A percentile compares a stretch with the other conserved stretches of the same genome.
phyloP scores from a whole-genome alignment of 805 yeast species.

The Metschnikowia colocasiae region DNA sequence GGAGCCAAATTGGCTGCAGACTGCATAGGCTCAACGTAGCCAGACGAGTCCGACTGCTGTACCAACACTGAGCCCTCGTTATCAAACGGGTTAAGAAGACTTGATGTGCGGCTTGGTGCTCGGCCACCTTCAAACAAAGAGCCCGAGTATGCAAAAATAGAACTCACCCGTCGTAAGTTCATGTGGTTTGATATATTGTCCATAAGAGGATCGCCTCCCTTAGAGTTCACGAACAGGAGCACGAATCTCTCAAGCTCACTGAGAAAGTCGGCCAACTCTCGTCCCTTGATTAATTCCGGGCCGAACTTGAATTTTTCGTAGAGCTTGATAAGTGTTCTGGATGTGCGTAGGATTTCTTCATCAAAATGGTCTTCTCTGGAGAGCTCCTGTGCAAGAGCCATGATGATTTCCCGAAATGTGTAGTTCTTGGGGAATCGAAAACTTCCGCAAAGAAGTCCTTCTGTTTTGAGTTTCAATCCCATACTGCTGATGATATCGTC shows the following conservation, averaged over 20 bases:
- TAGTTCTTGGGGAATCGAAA: slow-evolving; percentile 35
- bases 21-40: neutral
- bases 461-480: slow-evolving; percentile 54
- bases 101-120: slow-evolving; percentile 4
- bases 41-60: neutral
- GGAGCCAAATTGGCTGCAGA: neutral
- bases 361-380: slow-evolving; percentile 10
- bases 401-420: slow-evolving; percentile 41
- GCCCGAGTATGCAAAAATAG: slow-evolving; percentile 8
- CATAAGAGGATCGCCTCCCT: slow-evolving; percentile 7
- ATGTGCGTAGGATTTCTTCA: slow-evolving; percentile 14
- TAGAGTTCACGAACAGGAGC: slow-evolving; percentile 6
- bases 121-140: slow-evolving; percentile 1
- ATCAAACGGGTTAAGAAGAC: slow-evolving; percentile 12
- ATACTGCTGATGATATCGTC: slow-evolving; percentile 59
- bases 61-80: slow-evolving; percentile 1
- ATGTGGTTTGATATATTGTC: neutral
- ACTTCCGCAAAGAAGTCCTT: slow-evolving; percentile 37
- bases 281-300: slow-evolving; percentile 54
- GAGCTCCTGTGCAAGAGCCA: slow-evolving; percentile 27
- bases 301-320: slow-evolving; percentile 73
- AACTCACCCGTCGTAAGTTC: neutral
- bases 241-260: slow-evolving; percentile 20
- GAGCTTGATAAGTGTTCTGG: slow-evolving; percentile 32
- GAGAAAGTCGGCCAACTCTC: slow-evolving; percentile 60